Percentiles rank a stretch among this genome's conserved stretches.
Conservation (phyloP, 257 asterid species). For the Cynanchum wilfordii region DNA sequence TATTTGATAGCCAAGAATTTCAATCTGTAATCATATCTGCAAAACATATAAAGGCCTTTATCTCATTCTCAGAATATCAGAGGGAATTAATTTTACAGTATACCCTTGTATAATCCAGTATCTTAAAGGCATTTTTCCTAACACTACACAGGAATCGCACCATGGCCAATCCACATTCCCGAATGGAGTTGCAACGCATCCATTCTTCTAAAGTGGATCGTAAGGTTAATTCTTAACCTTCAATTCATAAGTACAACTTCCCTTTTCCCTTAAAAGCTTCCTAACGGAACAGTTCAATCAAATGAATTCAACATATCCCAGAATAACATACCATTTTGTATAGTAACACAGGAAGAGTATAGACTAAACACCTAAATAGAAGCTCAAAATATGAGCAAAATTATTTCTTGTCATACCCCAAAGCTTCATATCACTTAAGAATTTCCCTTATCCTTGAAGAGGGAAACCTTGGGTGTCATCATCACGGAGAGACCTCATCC, state of each 20-base stretch:
- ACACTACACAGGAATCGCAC: not conserved
- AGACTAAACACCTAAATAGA: not conserved
- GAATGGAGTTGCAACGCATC: not conserved
- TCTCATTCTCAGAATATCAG: not conserved
- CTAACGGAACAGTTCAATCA: not conserved
- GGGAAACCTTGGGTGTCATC: not conserved
- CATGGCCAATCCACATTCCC: not conserved
- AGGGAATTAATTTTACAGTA: not conserved
- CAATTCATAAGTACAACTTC: no score
- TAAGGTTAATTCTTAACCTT: not conserved
- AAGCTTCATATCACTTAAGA: not conserved
- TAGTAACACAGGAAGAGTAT: not conserved
- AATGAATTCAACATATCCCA: not conserved
- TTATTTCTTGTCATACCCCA: not conserved
- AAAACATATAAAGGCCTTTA: not conserved
- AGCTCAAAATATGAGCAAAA: not conserved
- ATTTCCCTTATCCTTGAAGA: not conserved
- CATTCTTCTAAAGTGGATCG: not conserved
- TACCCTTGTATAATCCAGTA: not conserved
- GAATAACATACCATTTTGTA: not conserved
- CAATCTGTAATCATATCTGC: not conserved
- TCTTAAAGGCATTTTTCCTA: not conserved
- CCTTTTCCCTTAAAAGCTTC: not conserved
- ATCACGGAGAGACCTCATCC: not conserved
- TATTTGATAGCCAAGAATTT: not conserved